Percentiles rank a stretch among this genome's conserved stretches.
phyloP scores from a whole-genome alignment of 78 protist genomes.

The Dictyostelium firmibasis region DNA sequence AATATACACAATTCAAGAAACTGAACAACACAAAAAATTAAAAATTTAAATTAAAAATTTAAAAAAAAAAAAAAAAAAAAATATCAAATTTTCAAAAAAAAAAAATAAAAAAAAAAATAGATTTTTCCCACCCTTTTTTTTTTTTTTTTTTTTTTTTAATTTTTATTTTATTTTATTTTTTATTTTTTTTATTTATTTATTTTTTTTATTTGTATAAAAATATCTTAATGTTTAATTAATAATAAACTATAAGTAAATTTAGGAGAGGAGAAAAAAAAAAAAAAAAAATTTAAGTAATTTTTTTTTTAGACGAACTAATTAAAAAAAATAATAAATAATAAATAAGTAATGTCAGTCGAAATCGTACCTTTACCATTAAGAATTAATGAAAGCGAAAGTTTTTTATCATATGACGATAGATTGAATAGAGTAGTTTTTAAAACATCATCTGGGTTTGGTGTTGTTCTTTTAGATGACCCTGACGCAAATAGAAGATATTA shows the following conservation, averaged over 20 bases:
- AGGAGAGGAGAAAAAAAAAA: neutral
- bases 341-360: constrained; percentile 63
- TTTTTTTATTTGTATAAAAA: neutral
- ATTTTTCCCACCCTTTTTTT: neutral
- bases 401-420: constrained; percentile 61
- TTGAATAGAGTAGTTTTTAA: constrained; percentile 7
- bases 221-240: neutral
- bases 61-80: constrained; percentile 12
- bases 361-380: constrained; percentile 12
- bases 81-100: neutral
- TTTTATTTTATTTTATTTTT: neutral
- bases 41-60: neutral
- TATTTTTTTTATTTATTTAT: neutral
- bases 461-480: constrained; percentile 32
- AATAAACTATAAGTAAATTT: neutral
- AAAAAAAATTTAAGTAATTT: neutral
- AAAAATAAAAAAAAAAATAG: neutral
- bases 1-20: neutral
- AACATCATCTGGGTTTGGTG: constrained; percentile 37
- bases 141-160: neutral
- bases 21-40: neutral
- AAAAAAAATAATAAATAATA: neutral
- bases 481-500: constrained; percentile 27
- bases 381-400: constrained; percentile 22
- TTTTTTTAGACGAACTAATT: neutral